phyloP scores from a whole-genome alignment of 768 basidiomycete genomes.

The Hebeloma cylindrosporum region DNA sequence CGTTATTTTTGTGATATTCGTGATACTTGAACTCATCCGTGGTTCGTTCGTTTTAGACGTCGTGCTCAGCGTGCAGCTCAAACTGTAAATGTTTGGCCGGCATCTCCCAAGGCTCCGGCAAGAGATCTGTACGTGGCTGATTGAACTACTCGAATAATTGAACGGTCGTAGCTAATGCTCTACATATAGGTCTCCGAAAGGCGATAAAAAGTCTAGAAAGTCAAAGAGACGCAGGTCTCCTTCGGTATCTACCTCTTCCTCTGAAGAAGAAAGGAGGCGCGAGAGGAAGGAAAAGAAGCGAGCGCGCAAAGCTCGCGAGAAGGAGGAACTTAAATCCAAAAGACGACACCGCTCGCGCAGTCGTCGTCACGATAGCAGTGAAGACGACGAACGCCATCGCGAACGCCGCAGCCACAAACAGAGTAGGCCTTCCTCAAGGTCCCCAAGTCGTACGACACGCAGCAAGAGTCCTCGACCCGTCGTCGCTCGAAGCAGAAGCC shows the following conservation, averaged over 20 bases:
- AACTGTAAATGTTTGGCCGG: slow-evolving; percentile 72
- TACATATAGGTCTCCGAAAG: slow-evolving; percentile 51
- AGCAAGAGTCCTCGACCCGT: slow-evolving; percentile 16
- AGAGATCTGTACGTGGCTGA: slow-evolving; percentile 48
- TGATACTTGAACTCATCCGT: not conserved
- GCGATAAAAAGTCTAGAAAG: slow-evolving; percentile 55
- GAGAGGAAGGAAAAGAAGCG: slow-evolving; percentile 64
- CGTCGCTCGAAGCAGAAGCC: slow-evolving; percentile 16
- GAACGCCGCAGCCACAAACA: slow-evolving; percentile 25
- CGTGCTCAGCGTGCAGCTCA: slow-evolving; percentile 61
- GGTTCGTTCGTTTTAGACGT: slow-evolving; percentile 48
- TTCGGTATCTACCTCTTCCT: slow-evolving; percentile 48
- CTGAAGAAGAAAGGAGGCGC: slow-evolving; percentile 58
- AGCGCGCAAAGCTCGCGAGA: slow-evolving; percentile 45
- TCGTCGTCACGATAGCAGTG: slow-evolving; percentile 36
- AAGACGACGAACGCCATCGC: slow-evolving; percentile 37
- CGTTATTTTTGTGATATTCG: slow-evolving; percentile 18
- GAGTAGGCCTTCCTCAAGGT: slow-evolving; percentile 6
- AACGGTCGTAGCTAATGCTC: slow-evolving; percentile 3
- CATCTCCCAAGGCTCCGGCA: slow-evolving; percentile 70
- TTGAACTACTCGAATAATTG: not conserved
- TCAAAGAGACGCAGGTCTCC: slow-evolving; percentile 59
- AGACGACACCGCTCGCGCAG: slow-evolving; percentile 36
- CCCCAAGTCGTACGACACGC: slow-evolving; percentile 9
- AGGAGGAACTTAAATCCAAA: slow-evolving; percentile 39